Conservation (phyloP, 306 rosid genomes). For the Quercus robur region DNA sequence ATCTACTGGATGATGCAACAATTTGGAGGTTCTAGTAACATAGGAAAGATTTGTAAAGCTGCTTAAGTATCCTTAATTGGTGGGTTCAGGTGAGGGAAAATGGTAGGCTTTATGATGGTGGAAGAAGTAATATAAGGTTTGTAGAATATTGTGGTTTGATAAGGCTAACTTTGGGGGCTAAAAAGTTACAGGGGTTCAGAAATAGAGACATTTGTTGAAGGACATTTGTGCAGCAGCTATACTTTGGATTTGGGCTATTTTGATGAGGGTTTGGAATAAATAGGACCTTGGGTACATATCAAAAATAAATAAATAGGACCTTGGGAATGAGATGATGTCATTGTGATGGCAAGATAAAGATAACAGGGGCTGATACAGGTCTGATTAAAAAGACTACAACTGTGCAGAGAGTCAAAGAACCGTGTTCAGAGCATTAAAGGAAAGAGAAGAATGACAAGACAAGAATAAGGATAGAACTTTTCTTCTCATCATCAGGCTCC, state of each 20-base stretch:
- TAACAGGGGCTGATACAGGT: neutral
- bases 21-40: neutral
- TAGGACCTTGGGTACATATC: neutral
- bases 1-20: neutral
- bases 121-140: neutral
- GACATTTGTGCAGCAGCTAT: neutral
- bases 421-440: neutral
- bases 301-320: neutral
- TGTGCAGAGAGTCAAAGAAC: neutral
- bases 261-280: neutral
- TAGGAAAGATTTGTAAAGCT: neutral
- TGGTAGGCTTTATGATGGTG: neutral
- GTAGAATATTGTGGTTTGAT: neutral
- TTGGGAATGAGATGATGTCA: neutral
- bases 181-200: neutral
- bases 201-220: neutral
- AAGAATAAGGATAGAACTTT: neutral
- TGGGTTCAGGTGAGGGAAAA: neutral
- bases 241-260: neutral
- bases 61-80: neutral
- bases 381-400: neutral
- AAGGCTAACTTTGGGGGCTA: neutral
- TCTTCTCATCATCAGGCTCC: neutral
- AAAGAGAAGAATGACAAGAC: neutral
- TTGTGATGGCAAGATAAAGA: neutral